A percentile compares a stretch with the other conserved stretches of the same genome.
phyloP scores from a whole-genome alignment of 306 rosid genomes.

The Senna tora region DNA sequence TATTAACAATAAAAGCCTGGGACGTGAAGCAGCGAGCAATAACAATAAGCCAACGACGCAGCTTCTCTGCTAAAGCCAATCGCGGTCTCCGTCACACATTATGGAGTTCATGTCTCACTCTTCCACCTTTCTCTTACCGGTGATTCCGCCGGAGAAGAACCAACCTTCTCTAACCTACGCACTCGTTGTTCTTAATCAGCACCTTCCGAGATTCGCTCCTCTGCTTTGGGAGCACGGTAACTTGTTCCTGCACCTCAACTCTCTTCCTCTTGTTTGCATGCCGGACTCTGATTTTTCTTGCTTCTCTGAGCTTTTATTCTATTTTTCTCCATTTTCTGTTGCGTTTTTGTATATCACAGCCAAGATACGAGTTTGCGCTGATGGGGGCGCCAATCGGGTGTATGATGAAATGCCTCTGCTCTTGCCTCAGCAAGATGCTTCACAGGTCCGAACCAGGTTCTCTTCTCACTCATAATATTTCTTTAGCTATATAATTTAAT shows the following conservation, averaged over 20 bases:
- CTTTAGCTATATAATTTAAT: neutral
- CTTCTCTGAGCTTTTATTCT: neutral
- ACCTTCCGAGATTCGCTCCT: slow-evolving; percentile 79
- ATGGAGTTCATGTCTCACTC: slow-evolving; percentile 73
- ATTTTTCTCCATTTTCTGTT: neutral
- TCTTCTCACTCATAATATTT: neutral
- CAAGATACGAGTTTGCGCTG: slow-evolving; percentile 74
- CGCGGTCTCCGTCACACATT: neutral
- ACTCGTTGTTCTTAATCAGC: slow-evolving; percentile 79
- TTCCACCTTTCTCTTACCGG: slow-evolving; percentile 69
- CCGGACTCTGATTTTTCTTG: neutral
- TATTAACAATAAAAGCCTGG: neutral
- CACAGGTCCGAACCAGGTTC: slow-evolving; percentile 71
- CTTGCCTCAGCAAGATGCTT: slow-evolving; percentile 59
- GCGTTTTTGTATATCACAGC: slow-evolving; percentile 55
- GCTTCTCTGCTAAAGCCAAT: neutral
- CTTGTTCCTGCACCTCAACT: slow-evolving; percentile 8
- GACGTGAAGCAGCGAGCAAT: neutral
- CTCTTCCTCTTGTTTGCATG: neutral
- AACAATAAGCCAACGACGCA: neutral
- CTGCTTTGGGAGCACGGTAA: slow-evolving; percentile 89
- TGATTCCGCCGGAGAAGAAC: slow-evolving; percentile 31
- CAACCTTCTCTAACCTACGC: slow-evolving; percentile 48
- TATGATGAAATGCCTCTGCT: slow-evolving; percentile 82
- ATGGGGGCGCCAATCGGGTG: slow-evolving; percentile 93